Percentiles rank a stretch among this genome's conserved stretches.
phyloP scores from a whole-genome alignment of 345 rosid genomes.

The Jatropha curcas region DNA sequence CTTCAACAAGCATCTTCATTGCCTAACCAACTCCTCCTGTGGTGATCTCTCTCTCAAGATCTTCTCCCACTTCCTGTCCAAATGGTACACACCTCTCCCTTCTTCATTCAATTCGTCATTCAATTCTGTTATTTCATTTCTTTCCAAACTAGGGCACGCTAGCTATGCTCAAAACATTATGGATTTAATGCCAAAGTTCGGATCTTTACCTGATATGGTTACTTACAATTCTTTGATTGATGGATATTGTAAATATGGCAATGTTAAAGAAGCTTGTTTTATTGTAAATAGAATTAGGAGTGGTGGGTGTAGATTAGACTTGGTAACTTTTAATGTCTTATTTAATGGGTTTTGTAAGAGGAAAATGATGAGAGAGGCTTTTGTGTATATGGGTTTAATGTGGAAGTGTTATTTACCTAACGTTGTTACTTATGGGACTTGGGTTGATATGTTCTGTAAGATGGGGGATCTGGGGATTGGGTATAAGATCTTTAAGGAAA shows the following conservation, averaged over 20 bases:
- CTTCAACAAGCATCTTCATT: constrained; percentile 45
- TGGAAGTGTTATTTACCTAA: constrained; percentile 41
- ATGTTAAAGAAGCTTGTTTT: constrained; percentile 32
- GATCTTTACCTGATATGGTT: constrained; percentile 40
- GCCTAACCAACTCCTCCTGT: constrained; percentile 34
- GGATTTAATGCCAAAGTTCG: constrained; percentile 31
- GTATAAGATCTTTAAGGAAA: constrained; percentile 27
- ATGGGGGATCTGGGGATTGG: constrained; percentile 31
- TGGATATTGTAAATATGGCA: constrained; percentile 39
- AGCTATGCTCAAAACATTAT: constrained; percentile 36
- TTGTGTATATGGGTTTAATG: constrained; percentile 47
- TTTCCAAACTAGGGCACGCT: constrained; percentile 34
- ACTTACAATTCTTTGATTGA: constrained; percentile 48
- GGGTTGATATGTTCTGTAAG: constrained; percentile 45
- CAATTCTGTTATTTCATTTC: constrained; percentile 37
- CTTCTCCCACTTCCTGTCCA: constrained; percentile 39
- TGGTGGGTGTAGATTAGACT: constrained; percentile 32
- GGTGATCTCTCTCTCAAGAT: constrained; percentile 42
- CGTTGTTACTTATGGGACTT: constrained; percentile 43
- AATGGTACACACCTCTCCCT: constrained; percentile 40
- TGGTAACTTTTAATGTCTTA: constrained; percentile 46
- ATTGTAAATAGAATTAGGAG: constrained; percentile 26
- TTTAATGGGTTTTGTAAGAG: constrained; percentile 47
- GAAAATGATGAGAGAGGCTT: constrained; percentile 34
- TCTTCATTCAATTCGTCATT: constrained; percentile 55